Base-by-base conservation (phyloP, 2,329 filamentous ascomycete genomes). In the Aspergillus jensenii region DNA sequence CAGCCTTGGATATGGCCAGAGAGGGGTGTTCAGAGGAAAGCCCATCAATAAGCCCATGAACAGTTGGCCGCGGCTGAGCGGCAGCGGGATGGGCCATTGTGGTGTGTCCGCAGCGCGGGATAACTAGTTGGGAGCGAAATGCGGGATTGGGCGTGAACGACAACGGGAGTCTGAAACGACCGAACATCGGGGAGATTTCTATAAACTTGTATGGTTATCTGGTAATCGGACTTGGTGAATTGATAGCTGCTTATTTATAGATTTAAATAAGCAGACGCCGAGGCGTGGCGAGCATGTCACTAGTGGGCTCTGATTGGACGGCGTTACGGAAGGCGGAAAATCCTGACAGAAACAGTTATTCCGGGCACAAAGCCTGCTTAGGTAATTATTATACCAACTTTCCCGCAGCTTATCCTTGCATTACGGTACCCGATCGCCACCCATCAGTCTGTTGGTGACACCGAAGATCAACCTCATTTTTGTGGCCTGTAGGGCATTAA, bases 1-100 rank as follows among this genome's bases (percentile, higher is more conserved):
- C 75, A 0, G 41, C n/a, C 61, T 0, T 71, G 56, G 15, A 62
- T 45, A 45, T 45, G 19, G 41, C 41, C 19, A 45, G 41, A 45
- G 41, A 45, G 41, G 41, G 41, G 41, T 45, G 19, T 45, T 45
- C 19, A 45, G 41, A 45, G 41, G 41, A 45, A 45, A 45, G 41
- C 41, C 41, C 19, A 45, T 45, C 19, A 45, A 45, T 45, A 45
- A 45, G 41, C 41, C 41, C 19, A 45, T 45, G 19, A 45, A 45
- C 19, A 45, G 41, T 45, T 45, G 41, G 41, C 41, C 19, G 41
- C 41, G 41, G 41, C 41, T 45, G 41, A 45, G 41, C 41, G 19
- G 41, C 41, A 45, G 41, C 19, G 19, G 41, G 41, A 45, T 45
- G 19, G 41, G 41, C 41, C 19, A 45, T 45, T 45, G 19, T 45